Percentiles rank a stretch among this genome's conserved stretches.
Conservation (phyloP, 1,284 basidiomycete species). For the Pterulicium gracile region DNA sequence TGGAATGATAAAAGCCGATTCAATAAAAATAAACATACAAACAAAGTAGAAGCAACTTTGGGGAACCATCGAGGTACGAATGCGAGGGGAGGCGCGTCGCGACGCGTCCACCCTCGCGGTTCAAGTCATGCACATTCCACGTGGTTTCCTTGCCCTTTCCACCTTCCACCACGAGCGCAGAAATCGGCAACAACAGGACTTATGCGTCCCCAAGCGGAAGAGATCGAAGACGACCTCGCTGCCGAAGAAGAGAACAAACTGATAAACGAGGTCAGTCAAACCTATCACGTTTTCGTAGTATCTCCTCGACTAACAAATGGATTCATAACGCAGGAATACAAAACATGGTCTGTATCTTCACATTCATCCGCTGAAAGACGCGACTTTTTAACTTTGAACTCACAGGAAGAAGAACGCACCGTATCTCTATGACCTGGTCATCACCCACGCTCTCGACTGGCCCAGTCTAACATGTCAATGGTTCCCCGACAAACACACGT, state of each 20-base stretch:
- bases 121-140: too few species aligned
- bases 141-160: too few species aligned
- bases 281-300: conserved; percentile 1
- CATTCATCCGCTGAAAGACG: conserved; percentile 5
- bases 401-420: conserved; percentile 94
- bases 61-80: too few species aligned
- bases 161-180: not conserved
- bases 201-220: conserved; percentile 28
- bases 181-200: not conserved
- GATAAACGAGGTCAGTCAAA: conserved; percentile 73
- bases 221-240: conserved; percentile 71
- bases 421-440: conserved; percentile 94
- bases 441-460: conserved; percentile 98
- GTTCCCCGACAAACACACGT: conserved; percentile 97
- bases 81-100: too few species aligned
- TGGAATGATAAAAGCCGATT: too few species aligned
- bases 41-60: too few species aligned
- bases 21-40: too few species aligned
- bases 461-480: conserved; percentile 97
- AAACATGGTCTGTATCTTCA: conserved; percentile 49
- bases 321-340: conserved; percentile 53
- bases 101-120: too few species aligned
- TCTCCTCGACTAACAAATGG: conserved; percentile 8
- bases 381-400: conserved; percentile 7
- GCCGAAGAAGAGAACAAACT: conserved; percentile 85